Percentiles rank a stretch among this genome's conserved stretches.
Evolutionary conservation across 257 asterid species (phyloP).

Genomic region (Petrea volubilis): DNA sequence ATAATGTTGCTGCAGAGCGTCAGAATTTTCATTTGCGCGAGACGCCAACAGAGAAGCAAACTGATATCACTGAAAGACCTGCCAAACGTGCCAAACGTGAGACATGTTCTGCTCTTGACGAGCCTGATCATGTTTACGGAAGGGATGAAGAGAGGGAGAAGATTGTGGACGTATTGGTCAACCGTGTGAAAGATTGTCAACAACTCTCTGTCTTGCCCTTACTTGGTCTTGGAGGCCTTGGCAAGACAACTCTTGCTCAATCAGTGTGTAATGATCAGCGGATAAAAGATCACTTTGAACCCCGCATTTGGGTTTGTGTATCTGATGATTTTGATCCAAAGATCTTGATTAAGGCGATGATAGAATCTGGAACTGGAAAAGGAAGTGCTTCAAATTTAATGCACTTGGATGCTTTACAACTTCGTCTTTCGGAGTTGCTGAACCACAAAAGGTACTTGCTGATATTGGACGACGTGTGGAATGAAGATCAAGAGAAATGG

Average conservation of each 20-base stretch:
- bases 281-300: constrained; percentile 17
- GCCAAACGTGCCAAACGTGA: background rate
- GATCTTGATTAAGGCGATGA: constrained; percentile 3
- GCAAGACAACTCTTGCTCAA: constrained; percentile 36
- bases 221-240: constrained; percentile 29
- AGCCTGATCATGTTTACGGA: constrained; percentile 21
- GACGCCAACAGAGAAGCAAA: background rate
- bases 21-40: background rate
- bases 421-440: constrained; percentile 1
- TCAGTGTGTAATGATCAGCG: constrained; percentile 20
- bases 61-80: background rate
- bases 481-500: constrained; percentile 35
- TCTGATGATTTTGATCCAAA: constrained; percentile 24
- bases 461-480: constrained; percentile 36
- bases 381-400: background rate
- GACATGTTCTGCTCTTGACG: constrained; percentile 8
- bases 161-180: constrained; percentile 26
- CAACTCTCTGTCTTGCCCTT: constrained; percentile 25
- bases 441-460: constrained; percentile 2
- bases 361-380: background rate
- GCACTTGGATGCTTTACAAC: constrained; percentile 23
- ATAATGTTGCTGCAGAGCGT: constrained; percentile 1
- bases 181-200: constrained; percentile 1
- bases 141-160: constrained; percentile 26
- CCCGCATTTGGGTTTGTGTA: constrained; percentile 28